A percentile compares a stretch with the other conserved stretches of the same genome.
These are phyloP conservation scores for Bryoerythrophyllum caledonicum DNA, from an alignment of 225 moss, liverwort and hornwort species.

Conservation along the genomic window DNA sequence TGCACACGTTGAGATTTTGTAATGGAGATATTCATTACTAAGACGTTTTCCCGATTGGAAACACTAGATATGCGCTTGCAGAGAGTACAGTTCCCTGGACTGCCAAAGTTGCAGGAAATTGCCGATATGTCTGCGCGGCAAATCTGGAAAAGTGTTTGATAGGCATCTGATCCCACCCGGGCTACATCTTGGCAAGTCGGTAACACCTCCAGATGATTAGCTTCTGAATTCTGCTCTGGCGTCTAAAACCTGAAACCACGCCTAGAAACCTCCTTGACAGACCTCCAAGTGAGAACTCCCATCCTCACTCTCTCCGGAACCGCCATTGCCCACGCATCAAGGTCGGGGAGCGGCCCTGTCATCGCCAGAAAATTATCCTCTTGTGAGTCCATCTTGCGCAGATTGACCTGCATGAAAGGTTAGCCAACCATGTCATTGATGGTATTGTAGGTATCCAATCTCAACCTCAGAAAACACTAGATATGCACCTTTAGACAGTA, in stretches of 20 bases:
- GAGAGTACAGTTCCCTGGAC: too few species aligned
- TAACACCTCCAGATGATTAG: background rate
- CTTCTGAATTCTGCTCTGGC: background rate
- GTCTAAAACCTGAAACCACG: background rate
- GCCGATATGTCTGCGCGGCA: too few species aligned
- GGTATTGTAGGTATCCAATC: too few species aligned
- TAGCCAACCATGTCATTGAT: background rate
- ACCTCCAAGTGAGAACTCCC: slow-evolving; percentile 43
- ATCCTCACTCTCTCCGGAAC: slow-evolving; percentile 51
- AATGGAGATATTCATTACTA: too few species aligned
- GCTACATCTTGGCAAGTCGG: background rate
- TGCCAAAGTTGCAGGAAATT: too few species aligned
- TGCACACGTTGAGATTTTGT: background rate
- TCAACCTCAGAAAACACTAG: too few species aligned
- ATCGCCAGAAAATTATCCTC: slow-evolving; percentile 67
- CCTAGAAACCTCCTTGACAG: slow-evolving; percentile 16
- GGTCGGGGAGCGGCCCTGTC: slow-evolving; percentile 69
- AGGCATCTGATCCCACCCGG: background rate
- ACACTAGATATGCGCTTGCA: too few species aligned
- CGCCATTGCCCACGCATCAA: slow-evolving; percentile 51
- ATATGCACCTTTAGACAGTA: too few species aligned
- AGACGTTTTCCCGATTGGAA: too few species aligned
- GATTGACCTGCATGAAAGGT: slow-evolving; percentile 47
- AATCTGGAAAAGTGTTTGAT: background rate
- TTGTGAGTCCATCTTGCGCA: slow-evolving; percentile 50